These are phyloP conservation scores for Triglochin maritima DNA, from an alignment of 106 monocot genomes.

Conservation along the genomic window DNA sequence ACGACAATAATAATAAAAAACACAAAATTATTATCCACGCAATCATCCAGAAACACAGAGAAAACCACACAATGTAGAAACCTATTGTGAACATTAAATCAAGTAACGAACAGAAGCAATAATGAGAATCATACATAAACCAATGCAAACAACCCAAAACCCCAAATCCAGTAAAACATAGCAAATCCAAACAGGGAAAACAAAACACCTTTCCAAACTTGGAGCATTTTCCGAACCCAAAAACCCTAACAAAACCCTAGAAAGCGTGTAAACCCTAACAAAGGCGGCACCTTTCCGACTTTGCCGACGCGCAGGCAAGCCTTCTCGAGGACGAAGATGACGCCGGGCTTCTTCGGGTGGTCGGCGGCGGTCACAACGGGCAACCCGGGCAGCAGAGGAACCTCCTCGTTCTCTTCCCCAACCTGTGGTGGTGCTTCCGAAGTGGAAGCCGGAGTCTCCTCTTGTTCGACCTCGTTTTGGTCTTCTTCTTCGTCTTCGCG, in stretches of 20 bases:
- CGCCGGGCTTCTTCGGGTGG: conserved; percentile 6
- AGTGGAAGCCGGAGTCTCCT: background rate
- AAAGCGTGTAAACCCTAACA: background rate
- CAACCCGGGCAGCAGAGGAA: conserved; percentile 13
- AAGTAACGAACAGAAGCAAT: no score
- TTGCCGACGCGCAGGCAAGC: conserved; percentile 21
- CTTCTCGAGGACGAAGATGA: conserved; percentile 25
- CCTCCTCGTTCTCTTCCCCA: background rate
- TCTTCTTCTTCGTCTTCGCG: background rate
- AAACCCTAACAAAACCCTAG: background rate
- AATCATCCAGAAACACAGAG: no score
- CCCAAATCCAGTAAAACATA: background rate
- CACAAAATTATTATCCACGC: no score
- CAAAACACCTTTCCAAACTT: no score
- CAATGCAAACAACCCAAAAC: background rate
- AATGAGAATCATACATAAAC: no score
- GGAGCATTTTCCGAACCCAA: background rate
- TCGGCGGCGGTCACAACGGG: conserved; percentile 5
- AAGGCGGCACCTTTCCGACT: conserved; percentile 20
- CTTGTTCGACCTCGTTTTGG: background rate
- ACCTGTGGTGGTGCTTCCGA: background rate
- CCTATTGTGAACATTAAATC: no score
- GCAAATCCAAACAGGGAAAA: background rate
- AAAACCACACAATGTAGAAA: no score
- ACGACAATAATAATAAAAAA: no score